phyloP scores from a whole-genome alignment of 2,329 filamentous ascomycete genomes.

The Fusarium algeriense region DNA sequence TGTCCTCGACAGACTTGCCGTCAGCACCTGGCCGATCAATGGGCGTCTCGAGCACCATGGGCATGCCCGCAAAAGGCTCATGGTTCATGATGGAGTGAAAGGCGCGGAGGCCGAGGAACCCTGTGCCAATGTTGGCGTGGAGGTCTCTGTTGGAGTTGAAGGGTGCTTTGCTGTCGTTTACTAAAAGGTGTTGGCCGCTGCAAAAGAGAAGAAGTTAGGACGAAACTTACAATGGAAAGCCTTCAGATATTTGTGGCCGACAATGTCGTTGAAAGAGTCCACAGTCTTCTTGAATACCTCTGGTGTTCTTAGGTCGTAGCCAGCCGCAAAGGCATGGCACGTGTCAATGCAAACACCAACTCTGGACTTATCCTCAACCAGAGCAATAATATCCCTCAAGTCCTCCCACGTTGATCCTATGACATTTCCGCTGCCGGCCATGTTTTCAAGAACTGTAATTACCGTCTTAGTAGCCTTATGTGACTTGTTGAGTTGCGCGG shows the following conservation, averaged over 20 bases:
- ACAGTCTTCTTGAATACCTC: slow-evolving; percentile 80
- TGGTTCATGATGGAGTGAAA: slow-evolving; percentile 95
- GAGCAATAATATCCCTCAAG: slow-evolving; percentile 83
- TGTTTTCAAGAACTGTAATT: slow-evolving; percentile 91
- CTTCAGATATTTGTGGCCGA: slow-evolving; percentile 83
- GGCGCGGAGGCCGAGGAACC: slow-evolving; percentile 88
- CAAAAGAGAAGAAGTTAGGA: background rate
- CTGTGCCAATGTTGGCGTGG: slow-evolving; percentile 96
- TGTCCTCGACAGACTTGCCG: slow-evolving; percentile 80
- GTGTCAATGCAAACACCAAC: slow-evolving; percentile 97
- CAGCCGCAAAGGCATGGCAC: slow-evolving; percentile 94
- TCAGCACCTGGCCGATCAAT: slow-evolving; percentile 77
- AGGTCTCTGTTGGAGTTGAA: slow-evolving; percentile 84
- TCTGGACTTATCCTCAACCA: slow-evolving; percentile 82
- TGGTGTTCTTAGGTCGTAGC: slow-evolving; percentile 87
- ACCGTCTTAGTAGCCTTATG: slow-evolving; percentile 82
- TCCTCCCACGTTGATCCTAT: slow-evolving; percentile 90
- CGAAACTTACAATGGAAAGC: slow-evolving; percentile 75
- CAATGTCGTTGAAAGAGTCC: slow-evolving; percentile 78
- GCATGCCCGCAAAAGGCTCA: slow-evolving; percentile 78
- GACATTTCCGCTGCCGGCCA: slow-evolving; percentile 91
- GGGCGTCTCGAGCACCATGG: slow-evolving; percentile 97
- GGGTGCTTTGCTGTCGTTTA: slow-evolving; percentile 97
- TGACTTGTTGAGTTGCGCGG: slow-evolving; percentile 83
- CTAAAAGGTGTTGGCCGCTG: slow-evolving; percentile 42